phyloP scores from a whole-genome alignment of 2,329 filamentous ascomycete species.

The Paecilomyces sp. region DNA sequence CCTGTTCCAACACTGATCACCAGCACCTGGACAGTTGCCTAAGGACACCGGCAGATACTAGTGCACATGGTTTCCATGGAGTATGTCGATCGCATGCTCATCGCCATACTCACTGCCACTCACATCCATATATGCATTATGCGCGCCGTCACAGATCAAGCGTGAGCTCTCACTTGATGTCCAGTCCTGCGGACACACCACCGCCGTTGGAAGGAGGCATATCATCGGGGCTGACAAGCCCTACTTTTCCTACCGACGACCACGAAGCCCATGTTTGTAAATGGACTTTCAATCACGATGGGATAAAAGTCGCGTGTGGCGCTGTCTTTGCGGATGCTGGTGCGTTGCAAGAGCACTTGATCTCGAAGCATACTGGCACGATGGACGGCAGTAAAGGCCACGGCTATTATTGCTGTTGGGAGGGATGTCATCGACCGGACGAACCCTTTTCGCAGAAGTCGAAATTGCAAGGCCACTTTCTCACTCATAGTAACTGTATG shows the following conservation, averaged over 20 bases:
- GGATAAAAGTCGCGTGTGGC: slow-evolving; percentile 25
- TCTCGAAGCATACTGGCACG: slow-evolving; percentile 28
- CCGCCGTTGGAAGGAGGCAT: slow-evolving; percentile 26
- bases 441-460: slow-evolving; percentile 40
- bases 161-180: slow-evolving; percentile 27
- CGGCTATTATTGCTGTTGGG: slow-evolving; percentile 40
- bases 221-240: slow-evolving; percentile 30
- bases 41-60: slow-evolving; percentile 16
- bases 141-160: slow-evolving; percentile 30
- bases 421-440: slow-evolving; percentile 34
- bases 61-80: slow-evolving; percentile 12
- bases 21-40: slow-evolving; percentile 20
- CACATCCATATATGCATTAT: slow-evolving; percentile 27
- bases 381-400: slow-evolving; percentile 30
- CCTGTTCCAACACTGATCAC: slow-evolving; percentile 25
- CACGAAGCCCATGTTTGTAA: slow-evolving; percentile 31
- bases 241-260: slow-evolving; percentile 23
- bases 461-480: slow-evolving; percentile 37
- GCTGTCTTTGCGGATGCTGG: slow-evolving; percentile 27
- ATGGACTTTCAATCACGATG: slow-evolving; percentile 22
- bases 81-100: slow-evolving; percentile 28
- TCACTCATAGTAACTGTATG: slow-evolving; percentile 39
- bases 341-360: slow-evolving; percentile 33
- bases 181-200: slow-evolving; percentile 30
- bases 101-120: slow-evolving; percentile 22